Evolutionary conservation across 352 stramenopile genomes (phyloP), one percentile per base, ranked within the genome.

Genomic region (Globisporangium barbulae): DNA sequence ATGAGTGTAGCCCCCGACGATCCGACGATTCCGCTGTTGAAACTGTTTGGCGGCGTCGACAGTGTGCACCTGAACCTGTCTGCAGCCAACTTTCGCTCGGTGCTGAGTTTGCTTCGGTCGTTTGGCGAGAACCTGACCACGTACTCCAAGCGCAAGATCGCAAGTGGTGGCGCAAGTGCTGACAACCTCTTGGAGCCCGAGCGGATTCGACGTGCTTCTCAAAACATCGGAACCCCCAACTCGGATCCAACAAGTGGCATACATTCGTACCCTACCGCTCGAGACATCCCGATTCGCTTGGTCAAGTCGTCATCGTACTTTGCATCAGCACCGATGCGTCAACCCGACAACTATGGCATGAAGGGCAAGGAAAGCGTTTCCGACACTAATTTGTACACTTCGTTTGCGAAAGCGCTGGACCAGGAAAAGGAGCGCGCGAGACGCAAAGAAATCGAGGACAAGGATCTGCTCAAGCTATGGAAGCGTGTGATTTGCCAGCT

Each of bases 381-480:
- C 2, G 72, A 78, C 25, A 74, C 67, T 21, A 82, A 67, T 25
- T 53, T 73, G 13, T 82, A 85, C 56, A 50, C 71, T 53, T 64
- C 60, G 4, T 78, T 85, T 41, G 65, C 76, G 25, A 69, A 63
- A 53, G 76, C 71, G 31, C 65, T 70, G 19, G 72, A 81, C 39
- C 67, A 78, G 10, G 74, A 85, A 30, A 58, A 67, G 30, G 74
- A 75, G 39, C 74, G 65, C 44, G 61, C 71, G 17, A 41, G 59
- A 39, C 54, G 61, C 37, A 93, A 91, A 50, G 82, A 89, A 10
- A 75, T 89, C 21, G 70, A 86, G 10, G 80, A 89, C 48, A 65
- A 79, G n/a, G 82, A 91, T 53, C 68, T 94, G 52, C 64, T 92
- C 1, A 95, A 93, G 61, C 53, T 95, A 28, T 92, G 83, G 82